Evolutionary conservation across 1,139 yeast genomes (phyloP).

Genomic region (Saccharomyces pastorianus): DNA sequence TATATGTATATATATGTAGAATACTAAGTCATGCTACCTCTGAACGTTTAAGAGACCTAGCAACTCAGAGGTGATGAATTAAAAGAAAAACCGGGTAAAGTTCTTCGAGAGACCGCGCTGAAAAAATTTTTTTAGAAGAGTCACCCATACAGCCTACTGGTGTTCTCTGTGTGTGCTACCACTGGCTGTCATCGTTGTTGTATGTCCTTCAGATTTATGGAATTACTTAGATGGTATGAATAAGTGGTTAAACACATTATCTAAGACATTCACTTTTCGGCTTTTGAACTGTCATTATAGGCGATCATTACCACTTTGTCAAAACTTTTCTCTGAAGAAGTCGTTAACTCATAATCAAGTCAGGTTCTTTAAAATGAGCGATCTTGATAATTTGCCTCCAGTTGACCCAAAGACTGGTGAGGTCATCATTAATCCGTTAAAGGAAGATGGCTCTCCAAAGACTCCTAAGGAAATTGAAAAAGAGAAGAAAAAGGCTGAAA

Average conservation of each 20-base stretch:
- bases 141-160: neutral
- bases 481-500: constrained; percentile 94
- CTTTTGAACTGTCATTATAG: neutral
- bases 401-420: constrained; percentile 33
- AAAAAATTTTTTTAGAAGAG: neutral
- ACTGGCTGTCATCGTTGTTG: neutral
- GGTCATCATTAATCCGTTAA: constrained; percentile 31
- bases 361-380: constrained; percentile 19
- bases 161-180: neutral
- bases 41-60: neutral
- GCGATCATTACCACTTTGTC: constrained; percentile 1
- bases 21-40: neutral
- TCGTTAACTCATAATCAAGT: constrained; percentile 1
- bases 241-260: neutral
- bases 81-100: neutral
- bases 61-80: neutral
- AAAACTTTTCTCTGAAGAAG: neutral
- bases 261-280: neutral
- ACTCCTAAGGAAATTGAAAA: constrained; percentile 78
- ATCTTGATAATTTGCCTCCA: constrained; percentile 28
- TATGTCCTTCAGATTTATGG: neutral
- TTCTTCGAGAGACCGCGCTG: neutral
- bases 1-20: neutral
- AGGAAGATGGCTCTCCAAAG: constrained; percentile 38
- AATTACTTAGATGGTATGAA: neutral